Base-by-base conservation (phyloP, 1,284 basidiomycete species). In the Irpex lacteus region DNA sequence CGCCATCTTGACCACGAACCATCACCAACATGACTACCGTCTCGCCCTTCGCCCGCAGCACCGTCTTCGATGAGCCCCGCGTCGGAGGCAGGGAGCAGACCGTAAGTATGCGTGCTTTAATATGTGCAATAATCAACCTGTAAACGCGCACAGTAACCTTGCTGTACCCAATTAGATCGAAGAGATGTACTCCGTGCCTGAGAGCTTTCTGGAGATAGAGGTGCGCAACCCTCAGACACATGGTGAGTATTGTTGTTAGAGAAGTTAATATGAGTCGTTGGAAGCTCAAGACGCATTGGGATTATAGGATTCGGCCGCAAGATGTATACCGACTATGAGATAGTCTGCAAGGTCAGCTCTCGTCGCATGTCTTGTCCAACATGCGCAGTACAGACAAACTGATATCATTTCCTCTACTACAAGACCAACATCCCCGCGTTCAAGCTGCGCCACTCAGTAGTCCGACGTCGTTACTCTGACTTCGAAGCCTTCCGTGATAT, bases 261-360 rank as follows among this genome's bases (percentile, higher is more conserved):
- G 26, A 40, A 37, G 13, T 21, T 53, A 0, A 1, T 34, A 52
- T 11, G 19, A 8, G 15, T 54, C 19, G 11, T 34, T 50, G n/a
- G 50, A 49, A 19, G 5, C n/a, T 18, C 2, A 19, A 19, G 9
- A n/a, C 26, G 36, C 36, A 1, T 26, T 32, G 13, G 52, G 26
- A 26, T 26, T 5, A 44, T 71, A 96, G 94, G 94, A 44, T 95
- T 95, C 73, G 95, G 96, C 40, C 83, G 97, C 70, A 98, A 98
- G 84, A 98, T 97, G 95, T 99, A 94, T 77, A 99, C 97, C 57
- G 96, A 99, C 83, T 99, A 99, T 74, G 97, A 99, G 80, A 92
- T 99, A 68, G 91, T 98, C 60, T 98, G 96, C 84, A 95, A 96
- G 87, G 96, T 94, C 67, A 55, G 47, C 58, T 58, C 32, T 53